phyloP scores from a whole-genome alignment of 202 grass and related monocot genomes.

The Carex sylvatica region DNA sequence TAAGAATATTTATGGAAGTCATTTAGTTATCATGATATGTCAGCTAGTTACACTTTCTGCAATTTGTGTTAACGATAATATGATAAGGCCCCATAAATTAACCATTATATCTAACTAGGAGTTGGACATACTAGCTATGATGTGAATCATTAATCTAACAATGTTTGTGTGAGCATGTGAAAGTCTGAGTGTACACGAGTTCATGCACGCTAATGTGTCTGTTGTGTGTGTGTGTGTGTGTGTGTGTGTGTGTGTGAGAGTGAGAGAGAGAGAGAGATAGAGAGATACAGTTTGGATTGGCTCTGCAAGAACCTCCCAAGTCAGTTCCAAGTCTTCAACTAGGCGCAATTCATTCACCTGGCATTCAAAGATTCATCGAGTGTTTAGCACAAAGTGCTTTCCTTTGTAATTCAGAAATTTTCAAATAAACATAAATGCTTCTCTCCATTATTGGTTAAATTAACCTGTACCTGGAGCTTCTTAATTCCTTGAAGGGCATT shows the following conservation, averaged over 20 bases:
- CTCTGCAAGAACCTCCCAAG: conserved; percentile 92
- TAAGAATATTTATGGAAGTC: conserved; percentile 31
- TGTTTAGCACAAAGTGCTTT: neutral
- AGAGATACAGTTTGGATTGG: conserved; percentile 78
- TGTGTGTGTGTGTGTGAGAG: neutral
- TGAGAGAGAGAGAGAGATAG: neutral
- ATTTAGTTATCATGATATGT: neutral
- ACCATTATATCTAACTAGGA: neutral
- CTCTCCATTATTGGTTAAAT: neutral
- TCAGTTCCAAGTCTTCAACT: conserved; percentile 76
- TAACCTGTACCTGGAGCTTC: conserved; percentile 62
- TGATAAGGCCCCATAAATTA: neutral
- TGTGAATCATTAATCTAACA: neutral
- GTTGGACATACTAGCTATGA: neutral
- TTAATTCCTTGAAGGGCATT: conserved; percentile 75
- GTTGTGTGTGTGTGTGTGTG: neutral
- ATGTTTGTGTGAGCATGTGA: neutral
- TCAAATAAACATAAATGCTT: neutral
- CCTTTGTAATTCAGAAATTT: neutral
- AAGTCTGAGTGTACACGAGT: neutral
- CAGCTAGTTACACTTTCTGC: neutral
- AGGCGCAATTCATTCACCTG: conserved; percentile 76
- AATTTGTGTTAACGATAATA: neutral
- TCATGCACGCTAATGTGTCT: too few species aligned
- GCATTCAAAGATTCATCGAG: neutral